A percentile compares a stretch with the other conserved stretches of the same genome.
Evolutionary conservation across 2,329 filamentous ascomycete species (phyloP).

Genomic region (Cercospora sp.): DNA sequence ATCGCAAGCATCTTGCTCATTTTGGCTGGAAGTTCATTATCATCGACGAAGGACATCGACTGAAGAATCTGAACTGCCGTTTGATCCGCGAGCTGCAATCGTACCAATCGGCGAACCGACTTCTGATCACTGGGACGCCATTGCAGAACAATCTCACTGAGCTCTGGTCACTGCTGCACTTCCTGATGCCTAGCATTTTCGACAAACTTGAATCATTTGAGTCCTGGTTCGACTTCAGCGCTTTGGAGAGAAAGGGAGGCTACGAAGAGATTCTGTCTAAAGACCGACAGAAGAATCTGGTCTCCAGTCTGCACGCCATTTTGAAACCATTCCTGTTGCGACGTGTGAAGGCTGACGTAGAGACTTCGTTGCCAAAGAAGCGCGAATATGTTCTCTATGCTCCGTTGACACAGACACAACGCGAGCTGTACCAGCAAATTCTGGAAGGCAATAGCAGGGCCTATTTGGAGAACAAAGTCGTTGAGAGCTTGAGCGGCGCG

Average conservation of each 20-base stretch:
- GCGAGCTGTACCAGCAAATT: slow-evolving; percentile 84
- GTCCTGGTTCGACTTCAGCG: slow-evolving; percentile 95
- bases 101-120: slow-evolving; percentile 84
- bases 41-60: slow-evolving; percentile 93
- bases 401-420: slow-evolving; percentile 85
- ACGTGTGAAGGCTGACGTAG: slow-evolving; percentile 89
- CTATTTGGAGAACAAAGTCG: slow-evolving; percentile 73
- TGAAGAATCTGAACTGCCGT: slow-evolving; percentile 95
- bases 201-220: slow-evolving; percentile 92
- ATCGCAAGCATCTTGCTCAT: slow-evolving; percentile 75
- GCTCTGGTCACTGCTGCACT: slow-evolving; percentile 91
- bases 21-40: slow-evolving; percentile 98
- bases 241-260: slow-evolving; percentile 77
- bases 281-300: slow-evolving; percentile 72
- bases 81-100: slow-evolving; percentile 85
- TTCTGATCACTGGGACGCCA: slow-evolving; percentile 92
- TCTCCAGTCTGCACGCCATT: slow-evolving; percentile 88
- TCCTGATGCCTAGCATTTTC: slow-evolving; percentile 88
- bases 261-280: slow-evolving; percentile 79
- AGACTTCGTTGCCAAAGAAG: slow-evolving; percentile 89
- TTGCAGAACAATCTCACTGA: slow-evolving; percentile 95
- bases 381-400: slow-evolving; percentile 95
- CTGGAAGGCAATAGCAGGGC: slow-evolving; percentile 53
- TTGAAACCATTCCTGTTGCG: slow-evolving; percentile 87
- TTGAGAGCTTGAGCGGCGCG: slow-evolving; percentile 61